Conservation (phyloP, 805 yeast genomes). For the Maudiozyma serrabonitensis region DNA sequence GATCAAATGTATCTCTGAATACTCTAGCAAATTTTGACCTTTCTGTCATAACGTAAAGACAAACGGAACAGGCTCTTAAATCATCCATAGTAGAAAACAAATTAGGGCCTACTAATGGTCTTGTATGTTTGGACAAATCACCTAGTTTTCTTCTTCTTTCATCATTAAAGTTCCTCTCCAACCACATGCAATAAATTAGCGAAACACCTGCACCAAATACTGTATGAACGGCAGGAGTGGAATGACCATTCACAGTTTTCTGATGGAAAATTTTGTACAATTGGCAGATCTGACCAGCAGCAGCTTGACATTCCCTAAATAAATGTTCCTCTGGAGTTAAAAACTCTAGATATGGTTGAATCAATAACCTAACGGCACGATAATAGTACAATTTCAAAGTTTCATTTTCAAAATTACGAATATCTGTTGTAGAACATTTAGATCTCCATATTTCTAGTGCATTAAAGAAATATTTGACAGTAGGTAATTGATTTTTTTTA, state of each 20-base stretch:
- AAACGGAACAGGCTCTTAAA: conserved; percentile 55
- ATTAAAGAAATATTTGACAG: conserved; percentile 43
- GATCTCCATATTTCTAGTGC: conserved; percentile 44
- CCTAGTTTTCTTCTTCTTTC: conserved; percentile 43
- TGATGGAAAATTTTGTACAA: conserved; percentile 53
- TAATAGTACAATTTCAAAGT: conserved; percentile 50
- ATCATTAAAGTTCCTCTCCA: conserved; percentile 55
- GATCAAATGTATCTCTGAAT: conserved; percentile 60
- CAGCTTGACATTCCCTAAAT: conserved; percentile 58
- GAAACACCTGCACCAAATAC: conserved; percentile 64
- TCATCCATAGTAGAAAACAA: conserved; percentile 50
- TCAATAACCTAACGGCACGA: conserved; percentile 46
- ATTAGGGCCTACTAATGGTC: conserved; percentile 48
- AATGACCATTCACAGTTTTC: conserved; percentile 51
- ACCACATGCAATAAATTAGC: conserved; percentile 54
- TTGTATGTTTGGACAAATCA: conserved; percentile 48
- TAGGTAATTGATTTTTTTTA: conserved; percentile 35
- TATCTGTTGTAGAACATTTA: conserved; percentile 34
- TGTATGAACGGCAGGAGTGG: conserved; percentile 57
- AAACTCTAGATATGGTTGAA: conserved; percentile 58
- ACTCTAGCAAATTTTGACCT: conserved; percentile 51
- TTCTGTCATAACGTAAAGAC: conserved; percentile 59
- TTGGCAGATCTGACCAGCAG: conserved; percentile 62
- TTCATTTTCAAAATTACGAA: conserved; percentile 45
- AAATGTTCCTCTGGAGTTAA: conserved; percentile 51